A percentile compares a stretch with the other conserved stretches of the same genome.
Conservation (phyloP, 257 asterid genomes). For the Nemophila menziesii region DNA sequence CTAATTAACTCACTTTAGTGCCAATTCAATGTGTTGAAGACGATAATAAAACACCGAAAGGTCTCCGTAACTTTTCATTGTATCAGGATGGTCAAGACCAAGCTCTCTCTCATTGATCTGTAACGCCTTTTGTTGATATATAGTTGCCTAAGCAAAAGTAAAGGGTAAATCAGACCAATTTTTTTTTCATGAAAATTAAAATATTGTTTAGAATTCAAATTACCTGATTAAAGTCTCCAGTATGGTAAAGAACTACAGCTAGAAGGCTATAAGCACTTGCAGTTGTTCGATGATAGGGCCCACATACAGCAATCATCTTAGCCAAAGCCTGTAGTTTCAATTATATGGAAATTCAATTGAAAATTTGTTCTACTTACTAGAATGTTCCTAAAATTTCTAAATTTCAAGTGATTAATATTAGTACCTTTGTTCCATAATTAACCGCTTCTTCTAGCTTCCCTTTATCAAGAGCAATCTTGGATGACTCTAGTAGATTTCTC, state of each 20-base stretch:
- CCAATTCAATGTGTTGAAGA: slow-evolving; percentile 94
- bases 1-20: slow-evolving; percentile 81
- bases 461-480: slow-evolving; percentile 94
- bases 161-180: background rate
- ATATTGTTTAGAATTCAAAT: background rate
- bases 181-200: too few relatives aligned
- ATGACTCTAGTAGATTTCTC: slow-evolving; percentile 78
- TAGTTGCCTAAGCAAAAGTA: slow-evolving; percentile 65
- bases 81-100: slow-evolving; percentile 99
- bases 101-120: slow-evolving; percentile 97
- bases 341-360: background rate
- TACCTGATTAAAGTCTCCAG: slow-evolving; percentile 98
- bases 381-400: background rate
- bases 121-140: slow-evolving; percentile 95
- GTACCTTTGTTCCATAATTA: slow-evolving; percentile 83
- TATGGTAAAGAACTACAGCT: slow-evolving; percentile 97
- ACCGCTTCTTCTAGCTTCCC: slow-evolving; percentile 98
- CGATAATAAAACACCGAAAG: slow-evolving; percentile 96
- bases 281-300: slow-evolving; percentile 92
- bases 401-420: background rate
- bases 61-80: slow-evolving; percentile 99
- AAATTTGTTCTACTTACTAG: background rate
- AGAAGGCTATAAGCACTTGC: slow-evolving; percentile 99
- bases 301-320: slow-evolving; percentile 94
- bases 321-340: slow-evolving; percentile 66